Evolutionary conservation across 331 rosid species (phyloP), one percentile per base, ranked within the genome.

Genomic region (Cucumis variabilis): DNA sequence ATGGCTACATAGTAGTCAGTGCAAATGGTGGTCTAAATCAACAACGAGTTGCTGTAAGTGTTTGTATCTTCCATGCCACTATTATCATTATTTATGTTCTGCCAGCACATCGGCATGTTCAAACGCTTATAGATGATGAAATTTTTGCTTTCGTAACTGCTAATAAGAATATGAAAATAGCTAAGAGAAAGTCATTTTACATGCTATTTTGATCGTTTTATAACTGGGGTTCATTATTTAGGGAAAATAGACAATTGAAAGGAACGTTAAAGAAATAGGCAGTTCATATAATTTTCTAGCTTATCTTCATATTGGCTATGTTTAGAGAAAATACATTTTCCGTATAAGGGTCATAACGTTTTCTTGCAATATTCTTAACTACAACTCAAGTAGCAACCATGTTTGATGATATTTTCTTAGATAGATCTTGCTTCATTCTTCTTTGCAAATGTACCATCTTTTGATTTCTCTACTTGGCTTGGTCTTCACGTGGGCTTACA

Each of bases 1-100:
- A 97, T 87, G 98, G 99, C 88, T 94, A 95, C 92, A 92, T 97
- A 69, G 60, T 94, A 74, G 91, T 95, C 89, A 95, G 99, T 86
- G 99, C 99, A 78, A 97, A 95, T 89, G 99, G 99, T 5, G 99
- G 99, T 72, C 99, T 97, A 75, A 97, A 97, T 91, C 99, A 97
- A 90, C 99, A 97, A 87, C 91, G 99, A 86, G 99, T 97, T 80
- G 99, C 98, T 53, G 99, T 97, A 89, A 92, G 98, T 88, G 13
- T 82, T 79, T 85, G 76, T 66, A 9, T 48, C 74, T 86, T 78
- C 63, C 46, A 70, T 37, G 62, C 75, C 28, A 21, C 28, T 74
- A 68, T 81, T 55, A 48, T 68, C 66, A 33, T 87, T 69, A 25
- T 71, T n/a, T 80, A 55, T 58, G 48, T 58, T 30, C 46, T 81